These are phyloP conservation scores for Neurospora sp. DNA, from an alignment of 495 filamentous ascomycete species.

Conservation along the genomic window DNA sequence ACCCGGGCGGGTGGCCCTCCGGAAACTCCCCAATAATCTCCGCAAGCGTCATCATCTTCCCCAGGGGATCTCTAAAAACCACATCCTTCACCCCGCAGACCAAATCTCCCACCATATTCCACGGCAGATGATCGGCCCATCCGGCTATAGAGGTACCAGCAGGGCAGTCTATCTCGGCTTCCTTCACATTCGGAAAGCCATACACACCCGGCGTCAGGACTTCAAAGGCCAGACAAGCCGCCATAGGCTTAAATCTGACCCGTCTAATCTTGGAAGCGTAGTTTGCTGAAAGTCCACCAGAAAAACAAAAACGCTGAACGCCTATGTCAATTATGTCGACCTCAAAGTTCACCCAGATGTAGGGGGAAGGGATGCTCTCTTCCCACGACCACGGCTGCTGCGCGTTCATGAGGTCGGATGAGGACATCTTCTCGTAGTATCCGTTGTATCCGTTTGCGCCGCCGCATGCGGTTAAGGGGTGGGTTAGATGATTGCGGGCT, in stretches of 20 bases:
- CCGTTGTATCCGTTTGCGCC: neutral
- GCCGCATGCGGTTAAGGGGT: neutral
- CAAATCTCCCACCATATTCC: too few species aligned
- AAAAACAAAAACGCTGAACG: neutral
- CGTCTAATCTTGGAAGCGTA: neutral
- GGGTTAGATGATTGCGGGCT: neutral
- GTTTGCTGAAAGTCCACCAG: neutral
- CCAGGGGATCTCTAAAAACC: neutral
- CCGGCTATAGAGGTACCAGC: too few species aligned
- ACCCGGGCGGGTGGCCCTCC: too few species aligned
- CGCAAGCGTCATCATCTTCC: neutral
- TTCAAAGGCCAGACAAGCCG: neutral
- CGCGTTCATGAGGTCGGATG: neutral
- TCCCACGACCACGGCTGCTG: neutral
- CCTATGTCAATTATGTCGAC: neutral
- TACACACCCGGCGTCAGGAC: neutral
- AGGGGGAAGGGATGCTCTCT: neutral
- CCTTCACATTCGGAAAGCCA: neutral
- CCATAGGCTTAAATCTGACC: neutral
- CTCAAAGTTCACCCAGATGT: neutral
- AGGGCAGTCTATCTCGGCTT: neutral
- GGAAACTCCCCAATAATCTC: neutral
- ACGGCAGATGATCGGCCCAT: too few species aligned
- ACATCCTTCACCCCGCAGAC: neutral
- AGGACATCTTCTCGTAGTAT: neutral